These are phyloP conservation scores for Fusarium multiceps DNA, from an alignment of 2,329 filamentous ascomycete genomes.

Conservation along the genomic window DNA sequence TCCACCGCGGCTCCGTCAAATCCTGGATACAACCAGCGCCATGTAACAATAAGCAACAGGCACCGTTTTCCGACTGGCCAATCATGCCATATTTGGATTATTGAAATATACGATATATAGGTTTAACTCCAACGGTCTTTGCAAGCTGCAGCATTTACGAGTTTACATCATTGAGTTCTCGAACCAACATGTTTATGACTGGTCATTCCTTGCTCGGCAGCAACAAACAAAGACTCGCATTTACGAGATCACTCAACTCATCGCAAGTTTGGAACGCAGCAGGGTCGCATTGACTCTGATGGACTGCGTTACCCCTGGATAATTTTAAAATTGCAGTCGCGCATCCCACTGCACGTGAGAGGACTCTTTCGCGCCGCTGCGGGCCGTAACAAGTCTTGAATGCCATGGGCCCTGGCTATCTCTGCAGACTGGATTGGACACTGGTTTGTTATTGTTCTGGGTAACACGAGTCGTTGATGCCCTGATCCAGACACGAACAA, in stretches of 20 bases:
- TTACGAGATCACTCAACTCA: background rate
- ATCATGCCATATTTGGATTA: background rate
- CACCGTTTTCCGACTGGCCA: background rate
- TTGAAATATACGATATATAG: background rate
- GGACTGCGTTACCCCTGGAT: slow-evolving; percentile 40
- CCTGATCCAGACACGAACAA: slow-evolving; percentile 1
- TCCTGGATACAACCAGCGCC: background rate
- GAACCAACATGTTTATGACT: slow-evolving; percentile 10
- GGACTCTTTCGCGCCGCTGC: slow-evolving; percentile 29
- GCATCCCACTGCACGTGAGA: slow-evolving; percentile 27
- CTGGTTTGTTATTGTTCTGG: slow-evolving; percentile 7
- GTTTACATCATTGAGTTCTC: slow-evolving; percentile 9
- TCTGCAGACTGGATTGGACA: slow-evolving; percentile 10
- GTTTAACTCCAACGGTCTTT: background rate
- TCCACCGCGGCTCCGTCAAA: background rate
- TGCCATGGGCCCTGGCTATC: slow-evolving; percentile 6
- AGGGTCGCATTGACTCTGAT: slow-evolving; percentile 37
- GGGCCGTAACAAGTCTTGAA: slow-evolving; percentile 24
- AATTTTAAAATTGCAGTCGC: slow-evolving; percentile 41
- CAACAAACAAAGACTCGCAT: slow-evolving; percentile 8
- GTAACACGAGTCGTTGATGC: slow-evolving; percentile 17
- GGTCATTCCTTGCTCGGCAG: background rate
- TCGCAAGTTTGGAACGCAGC: slow-evolving; percentile 11
- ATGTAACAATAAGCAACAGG: background rate
- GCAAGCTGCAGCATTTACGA: slow-evolving; percentile 1